Evolutionary conservation across 108 stramenopile species (phyloP), one percentile per base, ranked within the genome.

Genomic region (Skeletonema menzelii): DNA sequence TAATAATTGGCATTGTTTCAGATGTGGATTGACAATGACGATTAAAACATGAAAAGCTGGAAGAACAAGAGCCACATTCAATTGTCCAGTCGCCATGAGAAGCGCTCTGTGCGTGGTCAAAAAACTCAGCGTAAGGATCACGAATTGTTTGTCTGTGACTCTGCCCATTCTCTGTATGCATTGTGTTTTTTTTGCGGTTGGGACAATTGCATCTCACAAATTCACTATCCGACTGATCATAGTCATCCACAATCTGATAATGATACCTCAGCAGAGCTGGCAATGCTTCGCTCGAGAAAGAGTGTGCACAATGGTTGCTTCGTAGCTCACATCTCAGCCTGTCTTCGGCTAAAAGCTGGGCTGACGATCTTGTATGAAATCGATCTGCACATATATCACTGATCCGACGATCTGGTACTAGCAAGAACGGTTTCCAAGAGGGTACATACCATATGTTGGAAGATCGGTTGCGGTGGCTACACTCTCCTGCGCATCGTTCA

Each of bases 91-190:
- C 49, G 5, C 8, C 24, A 20, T 55, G 14, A 14, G 77, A 60
- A 37, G 38, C 35, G 12, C 58, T 26, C 32, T 74, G 80, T 13
- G 73, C 74, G 71, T 92, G 90, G 87, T 92, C 89, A 88, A 95
- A 92, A 69, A 92, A 95, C 67, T 95, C 94, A 34, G 80, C 70
- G 66, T 91, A 95, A 1, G 88, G 87, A 53, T 89, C 89, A 42
- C 94, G 76, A 53, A 79, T 74, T 55, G 67, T 60, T 14, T 49
- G 47, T 7, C 49, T 53, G 10, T 22, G 15, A 42, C 15, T 42
- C 34, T 12, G 40, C 14, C 59, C 69, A 30, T 53, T 71, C n/a
- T 27, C 15, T 20, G 20, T 27, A 32, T 47, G 71, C 63, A n/a
- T 67, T 42, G 35, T 65, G 10, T 77, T 55, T 27, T 38, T 63